These are phyloP conservation scores for Stephania yunnanensis DNA, from an alignment of 164 flowering plant species.

Conservation along the genomic window DNA sequence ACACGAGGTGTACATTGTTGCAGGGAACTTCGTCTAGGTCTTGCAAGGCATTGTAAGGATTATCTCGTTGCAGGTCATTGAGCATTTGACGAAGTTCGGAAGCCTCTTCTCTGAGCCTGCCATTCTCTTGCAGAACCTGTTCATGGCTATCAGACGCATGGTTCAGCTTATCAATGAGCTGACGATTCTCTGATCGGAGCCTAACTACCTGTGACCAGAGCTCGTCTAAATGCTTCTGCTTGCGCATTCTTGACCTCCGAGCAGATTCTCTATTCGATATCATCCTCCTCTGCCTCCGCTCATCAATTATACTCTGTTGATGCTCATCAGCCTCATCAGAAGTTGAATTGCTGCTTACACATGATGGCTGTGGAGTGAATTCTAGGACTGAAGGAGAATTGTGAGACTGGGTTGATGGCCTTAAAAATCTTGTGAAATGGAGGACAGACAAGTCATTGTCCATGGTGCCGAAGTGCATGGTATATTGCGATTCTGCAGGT, in stretches of 20 bases:
- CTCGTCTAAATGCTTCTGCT: constrained; percentile 90
- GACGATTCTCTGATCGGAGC: constrained; percentile 75
- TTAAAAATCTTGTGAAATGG: constrained; percentile 28
- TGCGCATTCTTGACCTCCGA: constrained; percentile 84
- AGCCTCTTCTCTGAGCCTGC: constrained; percentile 60
- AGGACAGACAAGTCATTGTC: constrained; percentile 30
- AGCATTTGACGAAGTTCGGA: constrained; percentile 60
- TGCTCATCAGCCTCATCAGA: constrained; percentile 85
- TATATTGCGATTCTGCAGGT: constrained; percentile 25
- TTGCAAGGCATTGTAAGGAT: constrained; percentile 35
- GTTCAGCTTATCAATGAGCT: constrained; percentile 72
- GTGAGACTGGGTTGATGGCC: constrained; percentile 24
- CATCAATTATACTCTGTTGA: constrained; percentile 54
- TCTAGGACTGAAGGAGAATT: constrained; percentile 38
- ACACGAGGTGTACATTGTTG: constrained; percentile 36
- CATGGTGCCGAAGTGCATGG: constrained; percentile 27
- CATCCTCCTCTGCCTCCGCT: constrained; percentile 87
- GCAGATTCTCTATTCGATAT: constrained; percentile 95
- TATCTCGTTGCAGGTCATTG: constrained; percentile 40
- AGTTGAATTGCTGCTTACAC: constrained; percentile 62
- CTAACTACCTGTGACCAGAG: constrained; percentile 80
- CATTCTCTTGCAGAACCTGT: constrained; percentile 56
- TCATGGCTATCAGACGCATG: constrained; percentile 61
- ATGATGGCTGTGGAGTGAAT: constrained; percentile 33
- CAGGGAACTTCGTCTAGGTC: constrained; percentile 46